These are phyloP conservation scores for Cladophialophora psammophila DNA, from an alignment of 2,329 filamentous ascomycete genomes.

Conservation along the genomic window DNA sequence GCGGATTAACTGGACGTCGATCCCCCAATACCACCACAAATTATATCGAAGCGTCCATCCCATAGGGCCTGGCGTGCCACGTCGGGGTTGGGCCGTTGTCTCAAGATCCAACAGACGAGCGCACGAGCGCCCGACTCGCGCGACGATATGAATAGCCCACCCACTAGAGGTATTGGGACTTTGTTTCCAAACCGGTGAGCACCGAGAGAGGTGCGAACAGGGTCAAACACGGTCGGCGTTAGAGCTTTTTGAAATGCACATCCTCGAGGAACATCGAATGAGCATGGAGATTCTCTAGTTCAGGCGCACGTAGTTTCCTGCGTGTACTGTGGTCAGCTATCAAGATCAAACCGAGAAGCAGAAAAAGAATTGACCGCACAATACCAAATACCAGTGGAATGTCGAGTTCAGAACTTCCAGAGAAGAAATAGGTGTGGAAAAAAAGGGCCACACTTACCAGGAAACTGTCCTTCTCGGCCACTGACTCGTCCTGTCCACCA, in stretches of 20 bases:
- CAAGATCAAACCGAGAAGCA: neutral
- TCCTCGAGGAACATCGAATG: neutral
- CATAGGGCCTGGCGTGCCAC: neutral
- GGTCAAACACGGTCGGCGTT: neutral
- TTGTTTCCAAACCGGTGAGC: neutral
- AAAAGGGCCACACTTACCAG: conserved; percentile 67
- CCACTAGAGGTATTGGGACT: neutral
- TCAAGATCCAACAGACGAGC: neutral
- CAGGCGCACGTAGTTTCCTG: conserved; percentile 53
- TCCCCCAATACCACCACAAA: neutral
- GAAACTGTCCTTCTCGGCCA: conserved; percentile 88
- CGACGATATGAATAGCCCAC: neutral
- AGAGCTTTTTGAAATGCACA: neutral
- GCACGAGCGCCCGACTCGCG: neutral
- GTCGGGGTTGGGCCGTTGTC: neutral
- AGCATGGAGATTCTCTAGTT: conserved; percentile 41
- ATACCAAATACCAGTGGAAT: neutral
- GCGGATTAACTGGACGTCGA: neutral
- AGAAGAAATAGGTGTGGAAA: neutral
- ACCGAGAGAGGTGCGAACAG: neutral
- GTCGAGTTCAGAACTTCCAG: neutral
- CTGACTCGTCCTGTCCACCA: conserved; percentile 91
- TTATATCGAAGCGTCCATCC: neutral
- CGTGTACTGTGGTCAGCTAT: conserved; percentile 1
- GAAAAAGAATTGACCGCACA: no score